These are phyloP conservation scores for Botrytis sinoallii DNA, from an alignment of 2,329 filamentous ascomycete genomes.

Conservation along the genomic window DNA sequence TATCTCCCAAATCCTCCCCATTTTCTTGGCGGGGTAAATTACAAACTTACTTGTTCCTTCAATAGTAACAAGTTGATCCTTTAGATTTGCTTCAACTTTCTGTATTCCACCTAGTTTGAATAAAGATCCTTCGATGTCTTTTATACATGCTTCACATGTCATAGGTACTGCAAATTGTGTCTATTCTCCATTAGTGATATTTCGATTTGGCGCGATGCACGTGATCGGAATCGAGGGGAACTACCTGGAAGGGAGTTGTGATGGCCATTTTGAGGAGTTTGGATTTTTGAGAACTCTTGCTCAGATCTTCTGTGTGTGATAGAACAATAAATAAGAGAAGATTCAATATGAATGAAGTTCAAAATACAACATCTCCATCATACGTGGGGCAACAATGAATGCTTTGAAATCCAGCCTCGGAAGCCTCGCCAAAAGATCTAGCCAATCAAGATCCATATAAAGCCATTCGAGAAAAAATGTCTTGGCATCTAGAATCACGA, in stretches of 20 bases:
- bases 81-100: slow-evolving; percentile 77
- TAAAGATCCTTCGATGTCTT: slow-evolving; percentile 77
- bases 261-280: slow-evolving; percentile 32
- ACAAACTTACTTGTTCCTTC: slow-evolving; percentile 72
- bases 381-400: slow-evolving; percentile 22
- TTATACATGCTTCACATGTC: slow-evolving; percentile 85
- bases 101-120: slow-evolving; percentile 75
- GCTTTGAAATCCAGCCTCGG: slow-evolving; percentile 32
- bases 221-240: slow-evolving; percentile 26
- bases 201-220: slow-evolving; percentile 19
- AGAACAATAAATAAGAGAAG: background rate
- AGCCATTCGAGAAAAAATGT: slow-evolving; percentile 14
- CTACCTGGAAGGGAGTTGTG: slow-evolving; percentile 39
- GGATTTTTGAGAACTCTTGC: background rate
- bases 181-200: slow-evolving; percentile 44
- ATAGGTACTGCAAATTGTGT: slow-evolving; percentile 94
- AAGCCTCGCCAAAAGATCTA: slow-evolving; percentile 6
- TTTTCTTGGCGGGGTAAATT: slow-evolving; percentile 35
- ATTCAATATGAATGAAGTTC: background rate
- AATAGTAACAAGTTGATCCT: slow-evolving; percentile 78
- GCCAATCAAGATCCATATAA: slow-evolving; percentile 11
- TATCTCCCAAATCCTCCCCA: background rate
- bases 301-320: background rate
- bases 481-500: slow-evolving; percentile 19
- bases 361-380: background rate